phyloP scores from a whole-genome alignment of 805 yeast genomes.

The Candida sphagnicola region DNA sequence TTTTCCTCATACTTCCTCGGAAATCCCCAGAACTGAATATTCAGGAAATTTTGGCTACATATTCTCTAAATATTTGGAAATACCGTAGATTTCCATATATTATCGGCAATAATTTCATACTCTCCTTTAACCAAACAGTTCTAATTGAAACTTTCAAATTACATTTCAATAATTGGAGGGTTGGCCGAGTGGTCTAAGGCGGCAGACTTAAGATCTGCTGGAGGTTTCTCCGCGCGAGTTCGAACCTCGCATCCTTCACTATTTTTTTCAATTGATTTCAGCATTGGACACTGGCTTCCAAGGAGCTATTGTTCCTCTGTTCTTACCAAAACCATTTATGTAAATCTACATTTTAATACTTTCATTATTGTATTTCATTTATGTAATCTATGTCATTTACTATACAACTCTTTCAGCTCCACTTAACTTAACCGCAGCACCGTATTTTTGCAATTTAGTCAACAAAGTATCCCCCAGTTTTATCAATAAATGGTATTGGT shows the following conservation, averaged over 20 bases:
- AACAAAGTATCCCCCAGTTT: conserved; percentile 90
- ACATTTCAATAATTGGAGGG: conserved; percentile 30
- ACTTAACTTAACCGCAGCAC: conserved; percentile 93
- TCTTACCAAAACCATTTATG: no score
- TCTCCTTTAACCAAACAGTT: no score
- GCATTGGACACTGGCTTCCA: no score
- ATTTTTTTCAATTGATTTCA: conserved; percentile 18
- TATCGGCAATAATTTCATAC: no score
- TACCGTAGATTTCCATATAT: no score
- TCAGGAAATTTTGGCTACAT: no score
- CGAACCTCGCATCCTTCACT: conserved; percentile 52
- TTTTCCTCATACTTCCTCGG: no score
- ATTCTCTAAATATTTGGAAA: no score
- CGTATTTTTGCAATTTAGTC: conserved; percentile 93
- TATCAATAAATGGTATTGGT: conserved; percentile 83
- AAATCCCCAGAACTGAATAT: no score
- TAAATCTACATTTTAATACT: no score
- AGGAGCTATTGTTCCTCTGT: no score
- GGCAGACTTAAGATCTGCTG: conserved; percentile 49
- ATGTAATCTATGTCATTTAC: not conserved
- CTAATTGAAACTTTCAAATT: not conserved
- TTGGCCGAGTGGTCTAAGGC: conserved; percentile 53
- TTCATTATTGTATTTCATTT: not conserved
- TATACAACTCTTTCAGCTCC: conserved; percentile 71
- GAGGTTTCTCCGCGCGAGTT: conserved; percentile 50